Evolutionary conservation across 2,329 filamentous ascomycete genomes (phyloP).

Genomic region (Alternaria panax): DNA sequence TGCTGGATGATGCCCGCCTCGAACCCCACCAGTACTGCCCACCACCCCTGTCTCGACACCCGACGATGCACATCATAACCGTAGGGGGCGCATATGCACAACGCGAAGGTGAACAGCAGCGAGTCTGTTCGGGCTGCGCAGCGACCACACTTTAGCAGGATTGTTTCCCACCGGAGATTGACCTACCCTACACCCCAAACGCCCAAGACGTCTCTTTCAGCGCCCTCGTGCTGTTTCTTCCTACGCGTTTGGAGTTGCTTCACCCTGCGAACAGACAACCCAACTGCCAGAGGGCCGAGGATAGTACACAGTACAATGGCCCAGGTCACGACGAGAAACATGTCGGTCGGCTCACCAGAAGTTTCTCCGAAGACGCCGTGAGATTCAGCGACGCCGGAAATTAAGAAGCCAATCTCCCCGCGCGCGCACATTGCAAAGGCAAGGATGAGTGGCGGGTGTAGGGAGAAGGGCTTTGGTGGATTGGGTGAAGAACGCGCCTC

Average conservation of each 20-base stretch:
- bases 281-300: constrained; percentile 62
- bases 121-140: neutral
- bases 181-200: constrained; percentile 52
- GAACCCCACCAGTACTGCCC: neutral
- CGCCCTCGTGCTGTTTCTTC: constrained; percentile 35
- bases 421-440: constrained; percentile 75
- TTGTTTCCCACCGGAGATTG: constrained; percentile 7
- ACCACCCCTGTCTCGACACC: constrained; percentile 2
- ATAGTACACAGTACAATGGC: constrained; percentile 65
- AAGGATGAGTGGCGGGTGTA: constrained; percentile 72
- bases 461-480: constrained; percentile 62
- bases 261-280: constrained; percentile 58
- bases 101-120: neutral
- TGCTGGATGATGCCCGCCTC: neutral
- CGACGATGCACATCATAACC: constrained; percentile 7
- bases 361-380: constrained; percentile 55
- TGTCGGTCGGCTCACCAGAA: constrained; percentile 48
- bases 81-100: neutral
- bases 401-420: constrained; percentile 82
- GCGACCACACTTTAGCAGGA: neutral
- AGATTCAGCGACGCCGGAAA: constrained; percentile 71
- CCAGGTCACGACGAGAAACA: constrained; percentile 64
- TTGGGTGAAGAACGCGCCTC: constrained; percentile 24
- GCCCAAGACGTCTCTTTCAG: constrained; percentile 53
- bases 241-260: constrained; percentile 51